Conservation (phyloP, 352 stramenopile species). For the Halophytophthora polymorphica region DNA sequence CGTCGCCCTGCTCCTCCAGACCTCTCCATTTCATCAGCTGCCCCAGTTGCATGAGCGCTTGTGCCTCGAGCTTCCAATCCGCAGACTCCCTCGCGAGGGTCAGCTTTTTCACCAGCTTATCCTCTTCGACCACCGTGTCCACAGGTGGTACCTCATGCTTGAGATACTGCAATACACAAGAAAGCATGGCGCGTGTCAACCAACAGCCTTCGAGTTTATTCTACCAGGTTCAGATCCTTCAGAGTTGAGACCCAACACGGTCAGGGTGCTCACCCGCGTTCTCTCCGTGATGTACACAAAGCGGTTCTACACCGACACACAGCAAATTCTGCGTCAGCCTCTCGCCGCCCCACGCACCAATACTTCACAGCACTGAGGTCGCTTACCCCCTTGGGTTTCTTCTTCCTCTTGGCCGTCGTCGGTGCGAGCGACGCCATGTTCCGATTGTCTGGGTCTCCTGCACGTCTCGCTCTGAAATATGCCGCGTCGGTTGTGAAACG, state of each 20-base stretch:
- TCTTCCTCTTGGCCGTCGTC: slow-evolving; percentile 12
- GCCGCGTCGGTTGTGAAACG: not conserved
- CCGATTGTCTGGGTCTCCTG: slow-evolving; percentile 6
- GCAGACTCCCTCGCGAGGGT: slow-evolving; percentile 28
- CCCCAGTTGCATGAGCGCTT: slow-evolving; percentile 60
- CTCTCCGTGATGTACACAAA: slow-evolving; percentile 81
- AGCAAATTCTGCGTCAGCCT: not conserved
- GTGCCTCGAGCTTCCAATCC: slow-evolving; percentile 66
- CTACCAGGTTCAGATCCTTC: not conserved
- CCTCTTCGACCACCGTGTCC: slow-evolving; percentile 71
- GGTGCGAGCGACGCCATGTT: not conserved
- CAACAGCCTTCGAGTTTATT: not conserved
- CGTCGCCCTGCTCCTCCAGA: slow-evolving; percentile 37
- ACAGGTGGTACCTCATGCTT: slow-evolving; percentile 62
- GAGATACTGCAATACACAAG: slow-evolving; percentile 42
- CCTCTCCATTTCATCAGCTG: slow-evolving; percentile 80
- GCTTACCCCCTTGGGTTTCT: slow-evolving; percentile 27
- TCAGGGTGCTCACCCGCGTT: slow-evolving; percentile 34
- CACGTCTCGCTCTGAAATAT: not conserved
- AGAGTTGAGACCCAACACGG: not conserved
- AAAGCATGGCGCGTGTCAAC: not conserved
- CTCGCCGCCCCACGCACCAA: not conserved
- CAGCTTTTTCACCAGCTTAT: slow-evolving; percentile 64
- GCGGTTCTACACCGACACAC: slow-evolving; percentile 30
- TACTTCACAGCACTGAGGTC: not conserved